Percentiles rank a stretch among this genome's conserved stretches.
Evolutionary conservation across 2,329 filamentous ascomycete species (phyloP).

Genomic region (Trichothecium sympodiale): DNA sequence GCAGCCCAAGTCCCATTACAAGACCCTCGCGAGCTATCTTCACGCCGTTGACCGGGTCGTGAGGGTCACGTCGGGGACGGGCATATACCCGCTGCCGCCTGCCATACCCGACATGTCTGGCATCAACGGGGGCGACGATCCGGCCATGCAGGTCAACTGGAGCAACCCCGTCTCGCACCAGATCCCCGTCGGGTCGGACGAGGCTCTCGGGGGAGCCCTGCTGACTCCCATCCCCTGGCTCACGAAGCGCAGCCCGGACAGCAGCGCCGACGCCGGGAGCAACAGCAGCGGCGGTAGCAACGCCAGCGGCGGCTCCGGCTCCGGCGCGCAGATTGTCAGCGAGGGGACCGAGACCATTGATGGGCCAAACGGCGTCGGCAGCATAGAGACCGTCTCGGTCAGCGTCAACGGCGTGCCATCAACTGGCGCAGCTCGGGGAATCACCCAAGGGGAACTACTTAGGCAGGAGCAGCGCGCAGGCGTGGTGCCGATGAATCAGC

Average conservation of each 20-base stretch:
- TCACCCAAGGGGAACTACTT: conserved; percentile 75
- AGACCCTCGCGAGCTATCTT: conserved; percentile 71
- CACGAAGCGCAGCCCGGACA: conserved; percentile 24
- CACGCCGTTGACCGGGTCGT: conserved; percentile 85
- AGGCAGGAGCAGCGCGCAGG: conserved; percentile 80
- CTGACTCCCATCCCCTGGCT: conserved; percentile 94
- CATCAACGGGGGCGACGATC: conserved; percentile 50
- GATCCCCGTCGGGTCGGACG: conserved; percentile 62
- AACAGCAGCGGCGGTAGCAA: conserved; percentile 3
- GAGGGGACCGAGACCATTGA: conserved; percentile 74
- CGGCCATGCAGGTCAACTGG: conserved; percentile 31
- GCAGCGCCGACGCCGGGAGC: conserved; percentile 6
- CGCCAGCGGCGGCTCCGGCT: conserved; percentile 1
- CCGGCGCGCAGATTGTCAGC: conserved; percentile 42
- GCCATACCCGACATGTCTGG: conserved; percentile 47
- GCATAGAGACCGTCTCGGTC: conserved; percentile 71
- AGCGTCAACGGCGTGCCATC: conserved; percentile 59
- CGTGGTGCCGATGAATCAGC: conserved; percentile 59
- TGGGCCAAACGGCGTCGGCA: conserved; percentile 66
- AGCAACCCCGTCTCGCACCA: conserved; percentile 27
- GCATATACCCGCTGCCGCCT: conserved; percentile 72
- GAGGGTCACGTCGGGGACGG: conserved; percentile 73
- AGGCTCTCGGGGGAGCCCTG: conserved; percentile 78
- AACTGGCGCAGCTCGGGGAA: conserved; percentile 37
- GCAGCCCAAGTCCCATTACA: conserved; percentile 67